Evolutionary conservation across 805 yeast genomes (phyloP), one percentile per base, ranked within the genome.

Genomic region (Millerozyma miso): DNA sequence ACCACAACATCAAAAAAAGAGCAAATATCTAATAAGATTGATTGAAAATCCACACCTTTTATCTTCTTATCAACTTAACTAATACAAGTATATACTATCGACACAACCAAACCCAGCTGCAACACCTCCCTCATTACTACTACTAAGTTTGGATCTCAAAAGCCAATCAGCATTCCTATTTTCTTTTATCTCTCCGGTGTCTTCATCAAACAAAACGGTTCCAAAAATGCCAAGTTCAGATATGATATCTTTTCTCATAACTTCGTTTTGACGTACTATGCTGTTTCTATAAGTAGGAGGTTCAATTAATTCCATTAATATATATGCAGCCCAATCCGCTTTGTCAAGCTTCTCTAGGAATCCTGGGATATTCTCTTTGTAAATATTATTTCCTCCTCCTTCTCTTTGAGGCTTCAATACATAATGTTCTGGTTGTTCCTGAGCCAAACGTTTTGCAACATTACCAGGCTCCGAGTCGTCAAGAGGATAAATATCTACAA

Each of bases 91-190:
- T 31, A 89, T 73, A 56, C 89, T 85, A 63, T 93, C 99, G 33
- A 93, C 87, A 63, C 97, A 89, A 4, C 98, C 99, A 65, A 87
- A 91, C 1, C 99, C 99, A 13, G 99, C 99, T 17, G 98, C 98
- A 29, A 93, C 97, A 33, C 99, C 99, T 32, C 99, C 99, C 69
- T 93, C 99, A 63, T 93, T 83, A 41, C 95, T 85, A 3, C 84
- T 69, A 50, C 87, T 84, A 44, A 89, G 80, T 62, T 93, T 93
- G 7, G 97, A 85, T 66, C 99, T 80, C 52, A 93, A 69, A 50
- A 93, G 71, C 80, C 87, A 88, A 4, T 97, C 98, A 1, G 89
- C 80, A 48, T 77, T 77, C 33, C 79, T 78, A 60, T 93, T 93
- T 42, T 67, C 58, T 32, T 78, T 54, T 8, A 85, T 67, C 31